Conservation (phyloP, 768 basidiomycete genomes). For the Rhodotorula kratochvilovae region DNA sequence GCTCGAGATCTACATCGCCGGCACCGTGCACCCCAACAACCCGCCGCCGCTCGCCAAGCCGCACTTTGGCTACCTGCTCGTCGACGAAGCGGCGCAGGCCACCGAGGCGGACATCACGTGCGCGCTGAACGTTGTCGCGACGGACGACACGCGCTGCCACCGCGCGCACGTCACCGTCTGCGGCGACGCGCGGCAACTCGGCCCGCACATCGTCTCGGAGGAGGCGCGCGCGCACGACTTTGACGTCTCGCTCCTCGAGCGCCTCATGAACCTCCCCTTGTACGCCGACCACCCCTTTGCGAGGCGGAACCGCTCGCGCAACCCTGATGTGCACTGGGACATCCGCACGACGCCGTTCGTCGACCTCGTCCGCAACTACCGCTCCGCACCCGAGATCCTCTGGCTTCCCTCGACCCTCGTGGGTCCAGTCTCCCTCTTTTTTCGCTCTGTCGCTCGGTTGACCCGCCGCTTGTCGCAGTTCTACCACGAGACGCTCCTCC, state of each 20-base stretch:
- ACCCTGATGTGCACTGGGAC: slow-evolving; percentile 6
- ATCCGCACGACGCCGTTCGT: slow-evolving; percentile 31
- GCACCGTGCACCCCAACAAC: slow-evolving; percentile 32
- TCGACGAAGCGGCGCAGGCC: slow-evolving; percentile 50
- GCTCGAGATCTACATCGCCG: slow-evolving; percentile 32
- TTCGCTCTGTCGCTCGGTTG: accelerated
- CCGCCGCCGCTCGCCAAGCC: slow-evolving; percentile 15
- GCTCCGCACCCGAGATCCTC: slow-evolving; percentile 46
- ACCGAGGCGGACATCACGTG: slow-evolving; percentile 30
- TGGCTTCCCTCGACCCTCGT: slow-evolving; percentile 45
- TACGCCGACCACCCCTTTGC: slow-evolving; percentile 33
- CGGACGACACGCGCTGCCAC: slow-evolving; percentile 2
- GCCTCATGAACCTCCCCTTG: slow-evolving; percentile 42
- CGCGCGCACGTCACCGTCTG: slow-evolving; percentile 45
- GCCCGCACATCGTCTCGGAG: slow-evolving; percentile 45
- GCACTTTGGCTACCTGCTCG: slow-evolving; percentile 48
- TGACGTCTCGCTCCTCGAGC: slow-evolving; percentile 48
- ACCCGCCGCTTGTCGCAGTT: slow-evolving; percentile 37
- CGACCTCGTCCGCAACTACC: slow-evolving; percentile 46
- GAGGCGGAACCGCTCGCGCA: neutral
- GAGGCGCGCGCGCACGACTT: slow-evolving; percentile 44
- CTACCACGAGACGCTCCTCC: slow-evolving; percentile 47
- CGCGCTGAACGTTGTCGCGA: slow-evolving; percentile 28
- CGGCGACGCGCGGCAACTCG: slow-evolving; percentile 48
- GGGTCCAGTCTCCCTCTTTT: neutral